These are phyloP conservation scores for Colletotrichum sp. DNA, from an alignment of 2,329 filamentous ascomycete species.

Conservation along the genomic window DNA sequence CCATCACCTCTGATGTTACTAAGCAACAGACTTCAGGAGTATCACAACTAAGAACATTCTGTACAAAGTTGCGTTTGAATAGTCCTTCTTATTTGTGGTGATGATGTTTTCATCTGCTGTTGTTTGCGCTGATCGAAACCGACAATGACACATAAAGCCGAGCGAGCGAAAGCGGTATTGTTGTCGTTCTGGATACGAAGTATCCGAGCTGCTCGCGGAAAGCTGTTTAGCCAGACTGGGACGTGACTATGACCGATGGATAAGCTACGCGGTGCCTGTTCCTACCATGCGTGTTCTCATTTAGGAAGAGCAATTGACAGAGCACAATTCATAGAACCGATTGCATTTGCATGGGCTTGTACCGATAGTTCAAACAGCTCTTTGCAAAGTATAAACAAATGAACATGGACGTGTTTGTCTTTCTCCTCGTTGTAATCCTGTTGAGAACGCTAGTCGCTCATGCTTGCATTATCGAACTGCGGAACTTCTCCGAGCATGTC, in stretches of 20 bases:
- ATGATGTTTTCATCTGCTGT: background rate
- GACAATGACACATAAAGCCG: background rate
- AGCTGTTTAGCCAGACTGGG: background rate
- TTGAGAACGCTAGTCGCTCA: background rate
- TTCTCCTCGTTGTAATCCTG: background rate
- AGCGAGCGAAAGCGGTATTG: background rate
- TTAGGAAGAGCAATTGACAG: background rate
- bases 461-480: background rate
- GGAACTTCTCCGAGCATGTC: background rate
- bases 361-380: background rate
- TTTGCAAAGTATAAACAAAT: background rate
- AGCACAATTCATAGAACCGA: rapidly evolving
- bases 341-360: rapidly evolving
- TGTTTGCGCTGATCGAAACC: background rate
- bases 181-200: background rate
- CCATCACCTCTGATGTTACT: background rate
- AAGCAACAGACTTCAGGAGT: background rate
- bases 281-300: background rate
- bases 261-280: background rate
- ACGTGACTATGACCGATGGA: background rate
- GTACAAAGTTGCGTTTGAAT: background rate
- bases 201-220: background rate
- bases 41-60: background rate
- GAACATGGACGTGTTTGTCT: background rate
- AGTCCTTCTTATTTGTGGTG: background rate